Conservation (phyloP, 129 eudicot species). For the Lactuca sativa region DNA sequence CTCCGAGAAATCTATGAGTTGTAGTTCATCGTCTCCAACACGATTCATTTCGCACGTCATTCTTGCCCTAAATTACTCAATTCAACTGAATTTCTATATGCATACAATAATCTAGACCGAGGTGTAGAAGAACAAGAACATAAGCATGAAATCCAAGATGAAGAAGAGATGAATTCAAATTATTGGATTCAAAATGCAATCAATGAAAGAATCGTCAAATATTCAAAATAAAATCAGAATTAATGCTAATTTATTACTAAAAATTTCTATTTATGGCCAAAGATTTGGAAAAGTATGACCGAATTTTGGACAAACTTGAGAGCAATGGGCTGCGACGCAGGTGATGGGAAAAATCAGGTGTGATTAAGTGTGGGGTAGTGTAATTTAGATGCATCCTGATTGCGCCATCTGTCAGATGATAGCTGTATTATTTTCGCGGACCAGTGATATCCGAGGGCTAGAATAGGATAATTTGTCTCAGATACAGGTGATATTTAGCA, state of each 20-base stretch:
- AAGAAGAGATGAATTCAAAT: slow-evolving; percentile 6
- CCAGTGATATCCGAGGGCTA: not conserved
- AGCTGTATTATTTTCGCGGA: not conserved
- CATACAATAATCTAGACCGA: not conserved
- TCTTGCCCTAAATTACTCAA: not conserved
- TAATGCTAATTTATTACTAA: slow-evolving; percentile 16
- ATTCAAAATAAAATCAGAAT: slow-evolving; percentile 9
- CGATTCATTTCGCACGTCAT: slow-evolving; percentile 19
- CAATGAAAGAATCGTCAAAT: slow-evolving; percentile 17
- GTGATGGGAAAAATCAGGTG: not conserved
- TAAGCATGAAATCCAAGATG: not conserved
- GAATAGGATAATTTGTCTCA: not conserved
- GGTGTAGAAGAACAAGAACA: slow-evolving; percentile 15
- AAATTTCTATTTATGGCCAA: slow-evolving; percentile 11
- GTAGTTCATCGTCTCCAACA: slow-evolving; percentile 44
- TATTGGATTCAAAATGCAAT: not conserved
- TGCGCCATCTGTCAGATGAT: slow-evolving; percentile 6
- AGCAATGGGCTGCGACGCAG: not conserved
- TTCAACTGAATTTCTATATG: slow-evolving; percentile 1
- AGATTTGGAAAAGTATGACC: slow-evolving; percentile 7
- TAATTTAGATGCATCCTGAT: not conserved
- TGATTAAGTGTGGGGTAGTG: too few species aligned
- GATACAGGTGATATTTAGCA: not conserved
- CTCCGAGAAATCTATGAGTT: slow-evolving; percentile 41
- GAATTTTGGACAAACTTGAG: slow-evolving; percentile 10